These are phyloP conservation scores for Cordyceps fumosorosea DNA, from an alignment of 2,329 filamentous ascomycete species.

Conservation along the genomic window DNA sequence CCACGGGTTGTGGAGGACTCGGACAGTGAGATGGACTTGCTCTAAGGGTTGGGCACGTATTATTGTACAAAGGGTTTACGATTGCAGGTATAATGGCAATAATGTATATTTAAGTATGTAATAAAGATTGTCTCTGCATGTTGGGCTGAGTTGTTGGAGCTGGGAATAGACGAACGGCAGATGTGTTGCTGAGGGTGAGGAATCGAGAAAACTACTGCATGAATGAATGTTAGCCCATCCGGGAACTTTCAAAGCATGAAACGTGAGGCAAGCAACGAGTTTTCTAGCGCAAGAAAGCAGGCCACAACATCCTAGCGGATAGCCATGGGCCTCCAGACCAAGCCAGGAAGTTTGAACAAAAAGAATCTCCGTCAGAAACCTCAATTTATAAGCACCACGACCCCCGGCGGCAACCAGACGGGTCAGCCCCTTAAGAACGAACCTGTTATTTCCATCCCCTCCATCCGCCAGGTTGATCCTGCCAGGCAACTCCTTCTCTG, in stretches of 20 bases:
- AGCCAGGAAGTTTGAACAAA: not conserved
- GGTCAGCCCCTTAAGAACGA: conserved; percentile 18
- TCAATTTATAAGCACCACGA: conserved; percentile 40
- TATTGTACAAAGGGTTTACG: not conserved
- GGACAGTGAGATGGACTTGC: conserved; percentile 16
- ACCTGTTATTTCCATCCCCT: not conserved
- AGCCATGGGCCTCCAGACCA: not conserved
- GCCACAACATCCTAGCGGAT: not conserved
- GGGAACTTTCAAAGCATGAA: not conserved
- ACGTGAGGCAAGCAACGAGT: not conserved
- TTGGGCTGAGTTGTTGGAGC: not conserved
- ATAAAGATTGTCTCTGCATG: not conserved
- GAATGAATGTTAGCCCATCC: not conserved
- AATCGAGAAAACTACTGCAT: not conserved
- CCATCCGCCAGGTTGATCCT: too few relatives aligned
- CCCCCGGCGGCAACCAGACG: conserved; percentile 28
- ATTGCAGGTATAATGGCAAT: not conserved
- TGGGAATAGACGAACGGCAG: not conserved
- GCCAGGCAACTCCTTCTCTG: conserved; percentile 1
- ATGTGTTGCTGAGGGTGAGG: not conserved
- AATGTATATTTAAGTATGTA: conserved; percentile 8
- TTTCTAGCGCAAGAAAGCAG: not conserved
- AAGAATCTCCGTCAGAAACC: conserved; percentile 35
- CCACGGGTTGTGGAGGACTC: conserved; percentile 16
- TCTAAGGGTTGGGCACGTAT: not conserved